Percentiles rank a stretch among this genome's conserved stretches.
Evolutionary conservation across 1,139 yeast genomes (phyloP).

Genomic region (Hanseniaspora uvarum): DNA sequence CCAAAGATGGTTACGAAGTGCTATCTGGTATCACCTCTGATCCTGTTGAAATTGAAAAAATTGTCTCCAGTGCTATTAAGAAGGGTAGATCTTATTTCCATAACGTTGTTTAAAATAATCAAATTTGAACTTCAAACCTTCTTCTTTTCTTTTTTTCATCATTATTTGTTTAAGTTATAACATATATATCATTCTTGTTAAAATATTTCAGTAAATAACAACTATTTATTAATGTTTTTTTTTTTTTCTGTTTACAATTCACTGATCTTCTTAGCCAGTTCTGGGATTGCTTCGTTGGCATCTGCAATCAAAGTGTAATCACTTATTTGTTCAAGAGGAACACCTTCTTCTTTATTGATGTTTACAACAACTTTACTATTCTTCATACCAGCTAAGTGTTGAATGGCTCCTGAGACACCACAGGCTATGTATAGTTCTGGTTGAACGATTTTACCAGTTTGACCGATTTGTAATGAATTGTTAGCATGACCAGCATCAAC

Average conservation of each 20-base stretch:
- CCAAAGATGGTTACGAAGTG: constrained; percentile 66
- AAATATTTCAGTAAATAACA: no score
- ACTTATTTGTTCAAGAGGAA: constrained; percentile 15
- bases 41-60: constrained; percentile 66
- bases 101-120: constrained; percentile 21
- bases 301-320: constrained; percentile 74
- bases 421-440: constrained; percentile 89
- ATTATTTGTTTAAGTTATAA: not conserved
- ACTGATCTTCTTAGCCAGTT: constrained; percentile 59
- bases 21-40: constrained; percentile 75
- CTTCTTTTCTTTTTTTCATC: not conserved
- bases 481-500: constrained; percentile 94
- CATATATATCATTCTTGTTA: not conserved
- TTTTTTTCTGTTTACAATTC: not conserved
- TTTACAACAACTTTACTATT: constrained; percentile 91
- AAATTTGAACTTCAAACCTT: not conserved
- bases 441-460: constrained; percentile 95
- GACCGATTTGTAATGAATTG: constrained; percentile 96
- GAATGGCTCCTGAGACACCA: constrained; percentile 95
- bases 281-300: constrained; percentile 74
- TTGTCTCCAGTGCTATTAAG: constrained; percentile 62
- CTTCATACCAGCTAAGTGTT: constrained; percentile 82
- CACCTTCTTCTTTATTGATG: constrained; percentile 68
- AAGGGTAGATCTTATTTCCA: constrained; percentile 60
- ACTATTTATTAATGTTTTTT: no score